phyloP scores from a whole-genome alignment of 176 grass and related monocot genomes.

The Phragmites australis region DNA sequence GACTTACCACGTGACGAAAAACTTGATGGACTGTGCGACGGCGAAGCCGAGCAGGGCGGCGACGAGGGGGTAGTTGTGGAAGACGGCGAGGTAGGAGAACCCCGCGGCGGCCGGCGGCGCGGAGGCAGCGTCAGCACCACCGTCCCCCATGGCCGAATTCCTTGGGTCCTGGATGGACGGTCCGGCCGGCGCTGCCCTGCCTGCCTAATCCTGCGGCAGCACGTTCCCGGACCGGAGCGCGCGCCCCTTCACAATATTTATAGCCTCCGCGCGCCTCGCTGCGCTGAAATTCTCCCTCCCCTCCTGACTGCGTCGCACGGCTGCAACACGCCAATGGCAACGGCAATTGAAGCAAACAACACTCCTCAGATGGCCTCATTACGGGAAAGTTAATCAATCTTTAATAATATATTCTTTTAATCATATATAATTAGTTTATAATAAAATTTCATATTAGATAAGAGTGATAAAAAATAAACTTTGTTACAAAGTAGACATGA shows the following conservation, averaged over 20 bases:
- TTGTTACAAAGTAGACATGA: too few species aligned
- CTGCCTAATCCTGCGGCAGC: background rate
- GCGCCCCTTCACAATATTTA: conserved; percentile 23
- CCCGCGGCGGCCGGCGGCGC: conserved; percentile 54
- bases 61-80: conserved; percentile 84
- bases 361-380: too few species aligned
- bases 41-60: conserved; percentile 77
- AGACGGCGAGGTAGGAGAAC: conserved; percentile 66
- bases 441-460: too few species aligned
- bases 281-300: background rate
- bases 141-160: conserved; percentile 44
- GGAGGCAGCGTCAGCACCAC: conserved; percentile 35
- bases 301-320: conserved; percentile 19
- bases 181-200: conserved; percentile 28
- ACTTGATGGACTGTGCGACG: conserved; percentile 82
- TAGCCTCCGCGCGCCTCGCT: conserved; percentile 5
- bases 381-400: too few species aligned
- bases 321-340: conserved; percentile 16
- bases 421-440: too few species aligned
- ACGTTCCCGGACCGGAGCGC: conserved; percentile 27
- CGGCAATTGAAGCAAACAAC: too few species aligned
- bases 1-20: conserved; percentile 71
- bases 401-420: too few species aligned
- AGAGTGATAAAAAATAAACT: too few species aligned
- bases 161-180: background rate